Conservation (phyloP, 371 early-diverging fungal species). For the Apophysomyces ossiformis region DNA sequence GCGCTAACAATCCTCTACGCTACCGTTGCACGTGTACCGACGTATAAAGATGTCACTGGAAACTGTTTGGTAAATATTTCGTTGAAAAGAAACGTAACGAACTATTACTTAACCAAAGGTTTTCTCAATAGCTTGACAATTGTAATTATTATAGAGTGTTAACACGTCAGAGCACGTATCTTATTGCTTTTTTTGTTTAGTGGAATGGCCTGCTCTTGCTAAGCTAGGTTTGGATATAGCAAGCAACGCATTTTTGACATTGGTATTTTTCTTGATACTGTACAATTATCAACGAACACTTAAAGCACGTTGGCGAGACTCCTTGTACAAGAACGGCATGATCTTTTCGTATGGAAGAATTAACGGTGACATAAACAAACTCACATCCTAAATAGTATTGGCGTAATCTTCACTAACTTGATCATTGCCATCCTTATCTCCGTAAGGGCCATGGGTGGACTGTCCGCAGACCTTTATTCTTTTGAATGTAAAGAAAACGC, state of each 20-base stretch:
- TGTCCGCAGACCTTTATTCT: conserved; percentile 49
- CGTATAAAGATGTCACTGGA: conserved; percentile 39
- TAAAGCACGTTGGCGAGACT: conserved; percentile 42
- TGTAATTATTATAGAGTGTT: conserved; percentile 24
- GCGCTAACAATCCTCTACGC: conserved; percentile 43
- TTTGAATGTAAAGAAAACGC: conserved; percentile 45
- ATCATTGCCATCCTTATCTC: conserved; percentile 44
- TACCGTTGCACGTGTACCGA: conserved; percentile 34
- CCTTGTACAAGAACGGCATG: conserved; percentile 37
- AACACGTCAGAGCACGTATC: neutral
- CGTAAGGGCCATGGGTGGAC: conserved; percentile 32
- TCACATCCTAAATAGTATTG: conserved; percentile 28
- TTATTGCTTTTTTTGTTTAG: conserved; percentile 21
- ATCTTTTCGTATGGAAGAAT: conserved; percentile 42
- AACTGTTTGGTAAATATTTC: conserved; percentile 38
- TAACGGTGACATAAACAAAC: neutral
- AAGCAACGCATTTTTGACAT: conserved; percentile 45
- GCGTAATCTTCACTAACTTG: conserved; percentile 48
- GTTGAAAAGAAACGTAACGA: too few species aligned
- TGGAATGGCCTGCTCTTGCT: conserved; percentile 54
- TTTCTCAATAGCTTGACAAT: conserved; percentile 31
- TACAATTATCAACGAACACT: conserved; percentile 42
- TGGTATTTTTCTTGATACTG: conserved; percentile 45
- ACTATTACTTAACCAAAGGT: neutral
- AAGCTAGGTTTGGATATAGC: conserved; percentile 46